Evolutionary conservation across 169 alveolate species (phyloP).

Genomic region (Fabrea salina): DNA sequence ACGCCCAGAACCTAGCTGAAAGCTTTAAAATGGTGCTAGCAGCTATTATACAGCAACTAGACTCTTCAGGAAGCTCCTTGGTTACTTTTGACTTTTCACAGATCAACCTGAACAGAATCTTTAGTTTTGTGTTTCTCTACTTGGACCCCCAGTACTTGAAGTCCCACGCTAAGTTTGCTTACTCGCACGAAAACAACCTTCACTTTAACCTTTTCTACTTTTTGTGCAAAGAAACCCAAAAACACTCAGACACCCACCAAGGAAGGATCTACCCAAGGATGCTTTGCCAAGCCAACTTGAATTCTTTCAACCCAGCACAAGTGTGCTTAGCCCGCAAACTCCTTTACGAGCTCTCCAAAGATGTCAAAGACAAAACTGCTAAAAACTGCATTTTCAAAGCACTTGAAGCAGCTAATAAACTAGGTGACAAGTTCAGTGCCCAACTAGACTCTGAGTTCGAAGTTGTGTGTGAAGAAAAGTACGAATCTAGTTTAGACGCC

Average conservation of each 20-base stretch:
- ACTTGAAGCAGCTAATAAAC: too few relatives aligned
- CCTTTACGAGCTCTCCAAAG: background rate
- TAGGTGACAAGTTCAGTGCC: too few relatives aligned
- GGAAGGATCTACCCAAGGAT: conserved; percentile 16
- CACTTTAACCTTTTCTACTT: background rate
- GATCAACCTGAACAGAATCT: background rate
- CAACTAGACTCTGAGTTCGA: too few relatives aligned
- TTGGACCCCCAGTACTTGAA: background rate
- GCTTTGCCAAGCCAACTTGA: background rate
- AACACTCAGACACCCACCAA: background rate
- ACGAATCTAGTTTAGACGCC: too few relatives aligned
- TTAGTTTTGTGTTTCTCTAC: background rate
- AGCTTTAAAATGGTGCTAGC: background rate
- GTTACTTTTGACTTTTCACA: background rate
- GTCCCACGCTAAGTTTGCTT: background rate
- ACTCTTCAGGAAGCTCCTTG: background rate
- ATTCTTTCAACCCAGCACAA: background rate
- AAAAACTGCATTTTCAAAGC: background rate
- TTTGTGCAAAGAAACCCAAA: background rate
- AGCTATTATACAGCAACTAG: background rate
- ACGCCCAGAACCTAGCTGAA: background rate
- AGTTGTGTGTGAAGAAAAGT: too few relatives aligned
- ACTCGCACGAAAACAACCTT: background rate
- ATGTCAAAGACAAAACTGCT: background rate
- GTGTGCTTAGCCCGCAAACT: background rate